phyloP scores from a whole-genome alignment of 75 land plant genomes.

The Isoetes taiwanensis region DNA sequence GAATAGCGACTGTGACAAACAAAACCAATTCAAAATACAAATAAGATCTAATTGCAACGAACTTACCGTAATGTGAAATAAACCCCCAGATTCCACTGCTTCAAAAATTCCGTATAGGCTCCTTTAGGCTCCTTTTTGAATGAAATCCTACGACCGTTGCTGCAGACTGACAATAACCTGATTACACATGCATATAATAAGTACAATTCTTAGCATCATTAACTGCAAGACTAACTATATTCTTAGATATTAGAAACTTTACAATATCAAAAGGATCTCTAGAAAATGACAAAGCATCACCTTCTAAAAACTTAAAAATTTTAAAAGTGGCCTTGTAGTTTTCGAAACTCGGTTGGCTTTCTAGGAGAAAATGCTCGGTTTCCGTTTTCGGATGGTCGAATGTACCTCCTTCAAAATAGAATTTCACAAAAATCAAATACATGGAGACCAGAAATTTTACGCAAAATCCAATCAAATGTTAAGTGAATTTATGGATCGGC shows the following conservation, averaged over 20 bases:
- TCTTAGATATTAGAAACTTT: too few relatives aligned
- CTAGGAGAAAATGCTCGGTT: slow-evolving; percentile 93
- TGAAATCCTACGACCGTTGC: slow-evolving; percentile 62
- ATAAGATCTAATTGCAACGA: too few relatives aligned
- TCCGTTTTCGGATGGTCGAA: slow-evolving; percentile 64
- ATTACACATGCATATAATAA: slow-evolving; percentile 3
- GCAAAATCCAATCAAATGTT: neutral
- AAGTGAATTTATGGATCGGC: neutral
- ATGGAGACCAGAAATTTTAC: slow-evolving; percentile 90
- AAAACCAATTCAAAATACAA: too few relatives aligned
- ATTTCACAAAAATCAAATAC: slow-evolving; percentile 85
- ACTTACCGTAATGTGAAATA: slow-evolving; percentile 85
- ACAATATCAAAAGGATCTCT: neutral
- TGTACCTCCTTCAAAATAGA: slow-evolving; percentile 92
- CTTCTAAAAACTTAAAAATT: slow-evolving; percentile 72
- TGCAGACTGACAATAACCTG: slow-evolving; percentile 75
- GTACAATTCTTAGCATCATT: too few relatives aligned
- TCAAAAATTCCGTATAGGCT: slow-evolving; percentile 67
- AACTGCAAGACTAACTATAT: too few relatives aligned
- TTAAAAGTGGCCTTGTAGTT: slow-evolving; percentile 84
- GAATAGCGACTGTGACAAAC: too few relatives aligned
- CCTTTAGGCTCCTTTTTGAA: too few relatives aligned
- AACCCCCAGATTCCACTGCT: slow-evolving; percentile 81
- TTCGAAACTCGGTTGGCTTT: slow-evolving; percentile 62
- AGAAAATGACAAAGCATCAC: slow-evolving; percentile 20